Conservation (phyloP, 2,329 filamentous ascomycete species). For the Metarhizium anisopliae region DNA sequence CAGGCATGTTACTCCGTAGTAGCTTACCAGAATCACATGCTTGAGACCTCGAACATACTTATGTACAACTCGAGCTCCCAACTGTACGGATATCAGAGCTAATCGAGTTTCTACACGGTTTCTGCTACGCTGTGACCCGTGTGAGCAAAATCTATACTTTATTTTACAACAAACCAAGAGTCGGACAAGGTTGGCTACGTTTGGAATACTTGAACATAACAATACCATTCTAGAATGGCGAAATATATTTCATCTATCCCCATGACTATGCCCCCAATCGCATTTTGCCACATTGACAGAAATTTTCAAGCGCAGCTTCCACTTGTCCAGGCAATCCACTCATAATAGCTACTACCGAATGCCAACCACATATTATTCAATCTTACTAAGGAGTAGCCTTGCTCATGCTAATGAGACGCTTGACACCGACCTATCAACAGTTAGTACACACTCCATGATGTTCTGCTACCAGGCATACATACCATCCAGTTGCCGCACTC, state of each 20-base stretch:
- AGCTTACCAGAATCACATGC: too few relatives aligned
- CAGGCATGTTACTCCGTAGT: too few relatives aligned
- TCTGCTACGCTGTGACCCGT: too few relatives aligned
- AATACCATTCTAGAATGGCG: not conserved
- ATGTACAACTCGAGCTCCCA: too few relatives aligned
- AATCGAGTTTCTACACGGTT: too few relatives aligned
- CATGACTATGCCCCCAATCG: not conserved
- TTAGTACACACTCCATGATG: constrained; percentile 27
- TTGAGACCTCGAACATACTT: too few relatives aligned
- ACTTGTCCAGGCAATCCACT: not conserved
- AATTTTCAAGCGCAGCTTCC: not conserved
- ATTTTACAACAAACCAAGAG: not conserved
- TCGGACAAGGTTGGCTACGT: not conserved
- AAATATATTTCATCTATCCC: not conserved
- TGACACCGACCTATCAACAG: constrained; percentile 56
- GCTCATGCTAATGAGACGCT: constrained; percentile 72
- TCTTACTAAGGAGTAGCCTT: constrained; percentile 53
- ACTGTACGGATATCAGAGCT: too few relatives aligned
- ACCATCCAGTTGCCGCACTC: constrained; percentile 87
- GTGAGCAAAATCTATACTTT: too few relatives aligned
- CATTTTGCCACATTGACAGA: not conserved
- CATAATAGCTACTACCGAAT: not conserved
- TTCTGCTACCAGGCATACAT: constrained; percentile 24
- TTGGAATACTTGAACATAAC: not conserved
- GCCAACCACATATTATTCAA: not conserved